These are phyloP conservation scores for Sphaceloma murrayae DNA, from an alignment of 2,329 filamentous ascomycete genomes.

Conservation along the genomic window DNA sequence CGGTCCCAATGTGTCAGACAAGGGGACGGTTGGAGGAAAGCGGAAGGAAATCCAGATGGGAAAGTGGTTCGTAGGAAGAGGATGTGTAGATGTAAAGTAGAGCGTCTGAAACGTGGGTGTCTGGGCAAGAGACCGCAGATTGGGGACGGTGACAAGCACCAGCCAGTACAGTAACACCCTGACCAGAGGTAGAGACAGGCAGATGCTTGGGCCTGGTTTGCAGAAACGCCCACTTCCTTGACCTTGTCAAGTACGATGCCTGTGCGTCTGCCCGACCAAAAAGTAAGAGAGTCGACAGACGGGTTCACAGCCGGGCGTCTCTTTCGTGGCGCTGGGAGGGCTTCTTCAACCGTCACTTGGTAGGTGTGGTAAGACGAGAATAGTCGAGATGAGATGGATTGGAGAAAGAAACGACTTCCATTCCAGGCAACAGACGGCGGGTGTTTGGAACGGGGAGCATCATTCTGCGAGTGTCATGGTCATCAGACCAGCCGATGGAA, in stretches of 20 bases:
- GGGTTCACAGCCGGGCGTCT: background rate
- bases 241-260: slow-evolving; percentile 6
- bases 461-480: too few species aligned
- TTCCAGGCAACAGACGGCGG: slow-evolving; percentile 12
- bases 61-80: background rate
- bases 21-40: slow-evolving; percentile 14
- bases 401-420: background rate
- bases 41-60: slow-evolving; percentile 14
- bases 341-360: background rate
- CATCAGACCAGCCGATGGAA: slow-evolving; percentile 10
- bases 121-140: slow-evolving; percentile 10
- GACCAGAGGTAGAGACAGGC: slow-evolving; percentile 15
- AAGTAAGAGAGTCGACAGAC: slow-evolving; percentile 7
- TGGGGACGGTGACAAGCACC: slow-evolving; percentile 9
- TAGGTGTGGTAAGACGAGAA: slow-evolving; percentile 3
- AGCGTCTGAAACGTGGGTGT: slow-evolving; percentile 15
- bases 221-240: too few species aligned
- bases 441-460: background rate
- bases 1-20: slow-evolving; percentile 11
- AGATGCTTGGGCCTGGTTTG: slow-evolving; percentile 14
- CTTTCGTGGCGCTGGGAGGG: slow-evolving; percentile 13
- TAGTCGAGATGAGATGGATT: slow-evolving; percentile 10
- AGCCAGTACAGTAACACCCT: slow-evolving; percentile 14
- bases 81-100: slow-evolving; percentile 15
- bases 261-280: slow-evolving; percentile 11